Conservation (phyloP, 176 grass and related monocot genomes). For the Poa pratensis region DNA sequence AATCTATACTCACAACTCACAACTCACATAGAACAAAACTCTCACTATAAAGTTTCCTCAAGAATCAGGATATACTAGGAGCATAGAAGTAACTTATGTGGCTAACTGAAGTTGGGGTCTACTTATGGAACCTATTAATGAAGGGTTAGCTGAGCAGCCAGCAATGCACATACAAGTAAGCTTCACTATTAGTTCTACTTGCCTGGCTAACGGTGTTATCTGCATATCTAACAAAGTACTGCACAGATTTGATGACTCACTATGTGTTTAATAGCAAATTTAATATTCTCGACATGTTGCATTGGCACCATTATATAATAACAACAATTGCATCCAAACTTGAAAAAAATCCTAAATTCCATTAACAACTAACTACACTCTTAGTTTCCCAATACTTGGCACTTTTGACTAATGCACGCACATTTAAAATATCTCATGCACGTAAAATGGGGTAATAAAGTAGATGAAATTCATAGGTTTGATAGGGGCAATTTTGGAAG, state of each 20-base stretch:
- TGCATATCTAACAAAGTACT: not conserved
- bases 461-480: constrained; percentile 10
- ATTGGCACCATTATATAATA: constrained; percentile 20
- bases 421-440: not conserved
- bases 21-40: not conserved
- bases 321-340: not conserved
- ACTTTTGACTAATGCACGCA: constrained; percentile 9
- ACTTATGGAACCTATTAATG: constrained; percentile 11
- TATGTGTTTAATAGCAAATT: not conserved
- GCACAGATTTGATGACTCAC: not conserved
- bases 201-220: not conserved
- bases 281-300: not conserved
- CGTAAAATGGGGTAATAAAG: not conserved
- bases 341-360: not conserved
- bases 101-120: constrained; percentile 12
- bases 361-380: constrained; percentile 5
- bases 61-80: constrained; percentile 26
- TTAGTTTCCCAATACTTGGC: not conserved
- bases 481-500: not conserved
- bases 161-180: not conserved
- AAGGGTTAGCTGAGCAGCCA: constrained; percentile 14
- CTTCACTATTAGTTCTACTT: constrained; percentile 22
- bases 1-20: not conserved
- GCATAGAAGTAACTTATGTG: not conserved
- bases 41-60: constrained; percentile 25